phyloP scores from a whole-genome alignment of 257 asterid genomes.

The Solanum boliviense region DNA sequence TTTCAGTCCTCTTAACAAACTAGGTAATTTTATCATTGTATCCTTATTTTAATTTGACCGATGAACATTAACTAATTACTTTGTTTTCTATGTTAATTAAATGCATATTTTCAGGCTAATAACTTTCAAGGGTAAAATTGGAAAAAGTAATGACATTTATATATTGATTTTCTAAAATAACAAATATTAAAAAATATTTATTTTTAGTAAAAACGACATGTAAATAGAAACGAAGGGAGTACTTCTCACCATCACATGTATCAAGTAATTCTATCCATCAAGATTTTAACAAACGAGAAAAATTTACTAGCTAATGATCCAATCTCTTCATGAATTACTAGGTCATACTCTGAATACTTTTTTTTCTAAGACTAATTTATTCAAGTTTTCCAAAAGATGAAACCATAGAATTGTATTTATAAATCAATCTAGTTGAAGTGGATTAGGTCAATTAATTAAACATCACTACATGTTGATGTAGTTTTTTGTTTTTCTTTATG shows the following conservation, averaged over 20 bases:
- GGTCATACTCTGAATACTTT: neutral
- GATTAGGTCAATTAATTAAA: slow-evolving; percentile 24
- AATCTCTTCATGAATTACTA: neutral
- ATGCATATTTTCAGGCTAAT: neutral
- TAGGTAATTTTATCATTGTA: no score
- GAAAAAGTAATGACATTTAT: no score
- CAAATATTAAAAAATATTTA: no score
- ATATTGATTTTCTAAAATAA: no score
- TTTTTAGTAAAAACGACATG: neutral
- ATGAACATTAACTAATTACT: no score
- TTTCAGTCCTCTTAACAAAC: no score
- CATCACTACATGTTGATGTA: slow-evolving; percentile 4
- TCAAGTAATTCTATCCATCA: neutral
- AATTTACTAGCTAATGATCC: neutral
- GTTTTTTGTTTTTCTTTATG: slow-evolving; percentile 11
- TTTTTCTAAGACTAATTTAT: neutral
- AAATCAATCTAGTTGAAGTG: neutral
- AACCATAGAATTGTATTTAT: neutral
- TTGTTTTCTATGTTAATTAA: neutral
- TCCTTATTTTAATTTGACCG: neutral
- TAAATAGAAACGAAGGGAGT: neutral
- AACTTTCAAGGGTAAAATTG: neutral
- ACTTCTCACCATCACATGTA: neutral
- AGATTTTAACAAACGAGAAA: neutral
- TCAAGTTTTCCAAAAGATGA: neutral